phyloP scores from a whole-genome alignment of 805 yeast genomes.

The Saccharomyces paradoxus region DNA sequence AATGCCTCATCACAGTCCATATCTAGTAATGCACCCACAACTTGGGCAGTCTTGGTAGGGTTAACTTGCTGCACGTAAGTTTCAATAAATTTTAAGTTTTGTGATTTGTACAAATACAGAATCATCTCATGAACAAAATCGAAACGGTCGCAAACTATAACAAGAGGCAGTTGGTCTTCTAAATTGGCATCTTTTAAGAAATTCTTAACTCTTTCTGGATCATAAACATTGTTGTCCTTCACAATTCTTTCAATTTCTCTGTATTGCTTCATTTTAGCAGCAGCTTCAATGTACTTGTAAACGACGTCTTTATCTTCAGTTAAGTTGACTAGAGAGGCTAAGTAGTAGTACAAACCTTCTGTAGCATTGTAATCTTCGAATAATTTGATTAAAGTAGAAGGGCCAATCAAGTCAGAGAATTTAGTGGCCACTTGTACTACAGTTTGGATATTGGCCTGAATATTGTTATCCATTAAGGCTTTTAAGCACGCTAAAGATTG shows the following conservation, averaged over 20 bases:
- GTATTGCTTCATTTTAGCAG: constrained; percentile 80
- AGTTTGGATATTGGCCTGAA: constrained; percentile 82
- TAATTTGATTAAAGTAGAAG: constrained; percentile 72
- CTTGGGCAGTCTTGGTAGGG: constrained; percentile 93
- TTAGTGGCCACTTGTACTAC: constrained; percentile 95
- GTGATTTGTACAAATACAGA: constrained; percentile 87
- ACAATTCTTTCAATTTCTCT: constrained; percentile 95
- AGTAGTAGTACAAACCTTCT: constrained; percentile 91
- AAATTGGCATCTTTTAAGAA: constrained; percentile 89
- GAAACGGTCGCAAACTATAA: constrained; percentile 91
- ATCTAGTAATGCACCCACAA: constrained; percentile 89
- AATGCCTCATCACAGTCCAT: constrained; percentile 93
- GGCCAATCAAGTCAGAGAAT: constrained; percentile 88
- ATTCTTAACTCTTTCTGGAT: constrained; percentile 95
- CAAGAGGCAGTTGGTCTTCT: constrained; percentile 92
- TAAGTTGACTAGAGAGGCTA: constrained; percentile 86
- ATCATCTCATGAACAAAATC: constrained; percentile 88
- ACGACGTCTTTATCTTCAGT: constrained; percentile 94
- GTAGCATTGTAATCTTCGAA: constrained; percentile 88
- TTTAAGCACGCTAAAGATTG: constrained; percentile 82
- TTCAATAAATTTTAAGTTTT: constrained; percentile 92
- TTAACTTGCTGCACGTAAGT: constrained; percentile 97
- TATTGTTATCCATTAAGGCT: constrained; percentile 72
- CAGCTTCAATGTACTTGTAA: constrained; percentile 90
- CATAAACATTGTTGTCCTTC: constrained; percentile 87